Base-by-base conservation (phyloP, 2,329 filamentous ascomycete genomes). In the Cyclaneusma minus region DNA sequence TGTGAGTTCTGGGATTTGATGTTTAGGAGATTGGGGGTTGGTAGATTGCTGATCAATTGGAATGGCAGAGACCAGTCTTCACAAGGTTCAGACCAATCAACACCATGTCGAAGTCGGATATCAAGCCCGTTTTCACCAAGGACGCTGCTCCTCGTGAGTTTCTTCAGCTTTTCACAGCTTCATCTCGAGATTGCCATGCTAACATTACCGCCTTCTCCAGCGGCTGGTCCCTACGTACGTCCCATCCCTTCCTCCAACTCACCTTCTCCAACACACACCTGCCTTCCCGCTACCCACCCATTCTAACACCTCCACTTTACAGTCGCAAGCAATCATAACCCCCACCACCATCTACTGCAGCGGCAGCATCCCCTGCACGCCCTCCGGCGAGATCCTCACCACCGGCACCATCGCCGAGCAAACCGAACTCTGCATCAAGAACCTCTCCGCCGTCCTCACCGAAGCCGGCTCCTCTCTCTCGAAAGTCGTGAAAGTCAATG, bases 401-500 rank as follows among this genome's bases (percentile, higher is more conserved):
- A 55, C 64, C 46, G 69, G 67, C 37, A 60, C 58, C 41, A 74
- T 78, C 40, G 58, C 62, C 47, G 58, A 84, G 39, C 70, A 74
- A 61, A 76, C 70, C 16, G 58, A 59, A 25, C 59, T 64, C 42
- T 72, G 67, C 56, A 70, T 82, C 55, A 61, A 78, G 55, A 93
- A 93, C 60, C 66, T 95, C 46, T 65, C 76, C 52, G 80, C 81
- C 22, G 84, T 98, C 29, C 70, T 98, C 28, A 68, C 74, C 37
- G 84, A 74, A 38, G 84, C 83, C 11, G 84, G 83, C 28, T 85
- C 78, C 15, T 68, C 65, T 29, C 65, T 98, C 35, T 54, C 67
- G 40, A 81, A 76, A 55, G 79, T 93, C 22, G 81, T 95, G 54
- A 94, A 94, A 68, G 80, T 85, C 47, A 83, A 74, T 51, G 78